Evolutionary conservation across 805 yeast genomes (phyloP), one percentile per base, ranked within the genome.

Genomic region (Naumovozyma dairenensis): DNA sequence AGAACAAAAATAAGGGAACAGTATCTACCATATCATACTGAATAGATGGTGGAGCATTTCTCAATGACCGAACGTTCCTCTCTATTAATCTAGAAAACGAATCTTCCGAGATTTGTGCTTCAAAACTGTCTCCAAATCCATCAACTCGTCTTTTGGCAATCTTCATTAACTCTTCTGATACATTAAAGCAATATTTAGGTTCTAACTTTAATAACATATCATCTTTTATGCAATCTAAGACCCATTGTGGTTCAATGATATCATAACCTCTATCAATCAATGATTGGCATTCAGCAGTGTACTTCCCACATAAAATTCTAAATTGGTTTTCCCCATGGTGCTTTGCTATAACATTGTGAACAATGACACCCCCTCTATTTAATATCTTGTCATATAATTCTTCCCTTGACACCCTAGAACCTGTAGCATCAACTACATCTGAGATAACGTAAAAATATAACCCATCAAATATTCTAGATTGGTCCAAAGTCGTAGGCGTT

Each of bases 231-330:
- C 92, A 75, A 43, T 82, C 87, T 29, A 74, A 62, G 5, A 84
- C 51, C 94, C 95, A 89, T 20, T 59, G 52, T 1, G 93, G 85
- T 33, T 57, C 66, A 6, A 85, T 49, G 0, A 89, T 62, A 46
- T 78, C 82, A 44, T 67, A 71, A 0, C 80, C 80, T 13, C 53
- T 37, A n/a, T 60, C 53, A 8, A 51, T 43, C n/a, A 71, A 38
- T 1, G 55, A 53, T 2, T 42, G 46, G 3, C 71, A 66, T 32
- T 64, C 66, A 3, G 53, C 40, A 0, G 72, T 68, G 9, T 45
- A 35, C 36, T 49, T 62, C 20, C 60, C 66, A 13, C 71, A 62
- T 14, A 72, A 51, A 43, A 59, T 33, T 48, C 61, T 40, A 4
- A 38, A 44, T 2, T 30, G 41, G 12, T 34, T 45, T 4, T 37